These are phyloP conservation scores for Musa troglodytarum DNA, from an alignment of 176 grass and related monocot species.

Conservation along the genomic window DNA sequence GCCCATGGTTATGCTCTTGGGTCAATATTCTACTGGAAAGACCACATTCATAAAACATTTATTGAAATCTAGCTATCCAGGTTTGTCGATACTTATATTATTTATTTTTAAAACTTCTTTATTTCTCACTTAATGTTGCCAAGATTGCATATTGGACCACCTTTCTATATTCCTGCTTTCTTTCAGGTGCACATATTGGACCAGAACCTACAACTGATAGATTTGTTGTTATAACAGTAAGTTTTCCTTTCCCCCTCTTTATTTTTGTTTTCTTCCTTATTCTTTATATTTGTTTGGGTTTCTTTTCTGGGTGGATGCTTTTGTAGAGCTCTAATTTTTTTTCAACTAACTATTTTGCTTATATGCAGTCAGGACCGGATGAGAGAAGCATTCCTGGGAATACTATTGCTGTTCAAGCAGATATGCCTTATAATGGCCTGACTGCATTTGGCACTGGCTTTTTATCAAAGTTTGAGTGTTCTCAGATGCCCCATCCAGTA, in stretches of 20 bases:
- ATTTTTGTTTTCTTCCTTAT: not conserved
- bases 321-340: not conserved
- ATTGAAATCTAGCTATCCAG: conserved; percentile 80
- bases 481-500: conserved; percentile 99
- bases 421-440: conserved; percentile 92
- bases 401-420: conserved; percentile 93
- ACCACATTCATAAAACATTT: conserved; percentile 99
- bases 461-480: conserved; percentile 96
- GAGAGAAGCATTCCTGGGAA: conserved; percentile 92
- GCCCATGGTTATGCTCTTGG: conserved; percentile 99
- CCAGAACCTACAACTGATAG: conserved; percentile 96
- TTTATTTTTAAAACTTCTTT: not conserved
- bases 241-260: not conserved
- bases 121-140: not conserved
- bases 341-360: conserved; percentile 8
- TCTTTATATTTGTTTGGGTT: not conserved
- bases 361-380: conserved; percentile 78
- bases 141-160: not conserved
- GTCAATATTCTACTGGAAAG: conserved; percentile 99
- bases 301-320: too few relatives aligned
- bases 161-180: not conserved
- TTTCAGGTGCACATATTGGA: conserved; percentile 95
- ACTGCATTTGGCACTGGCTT: conserved; percentile 86
- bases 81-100: conserved; percentile 24
- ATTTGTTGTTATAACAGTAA: conserved; percentile 93